Base-by-base conservation (phyloP, 371 early-diverging fungal genomes). In the Mortierella sp. region DNA sequence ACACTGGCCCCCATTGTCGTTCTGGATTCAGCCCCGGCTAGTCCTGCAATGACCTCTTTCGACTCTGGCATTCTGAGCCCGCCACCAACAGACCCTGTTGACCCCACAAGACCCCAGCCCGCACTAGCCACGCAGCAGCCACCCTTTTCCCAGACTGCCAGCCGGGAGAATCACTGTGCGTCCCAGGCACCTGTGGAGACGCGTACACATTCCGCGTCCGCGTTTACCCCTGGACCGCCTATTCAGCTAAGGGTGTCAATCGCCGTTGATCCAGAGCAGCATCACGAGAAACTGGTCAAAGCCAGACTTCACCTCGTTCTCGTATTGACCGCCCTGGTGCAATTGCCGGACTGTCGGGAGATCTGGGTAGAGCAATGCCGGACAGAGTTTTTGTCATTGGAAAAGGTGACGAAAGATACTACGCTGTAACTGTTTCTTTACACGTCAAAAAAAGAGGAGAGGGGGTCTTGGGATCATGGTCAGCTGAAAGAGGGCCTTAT, bases 281-380 rank as follows among this genome's bases (percentile, higher is more conserved):
- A 78, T 26, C 29, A 76, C 7, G 64, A 74, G 22, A 83, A 70
- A 39, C 66, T 83, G 9, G 70, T 79, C 34, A 78, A 75, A 58
- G 43, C 61, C 2, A 78, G 64, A 44, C 68, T 73, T 26, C 76
- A 73, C 5, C 45, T 83, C 14, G 76, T 79, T 11, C 79, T 83
- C 31, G 83, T 83, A 39, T 52, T 83, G 50, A 78, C 83, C 5
- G 83, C 83, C 19, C 37, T 83, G 26, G 61, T 76, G n/a, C 72
- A 63, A 26, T 34, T 66, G 34, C 73, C 83, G 1, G 74, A 74
- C 41, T 52, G 64, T 8, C 71, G 64, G 4, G 72, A 75, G 65
- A 67, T 53, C 22, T 83, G 83, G 83, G 40, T 78, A 1, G 83
- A 83, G 31, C 83, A 74, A 34, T 70, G 76, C n/a, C 75, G 83